Conservation (phyloP, 2,329 filamentous ascomycete genomes). For the Pseudocercospora musae region DNA sequence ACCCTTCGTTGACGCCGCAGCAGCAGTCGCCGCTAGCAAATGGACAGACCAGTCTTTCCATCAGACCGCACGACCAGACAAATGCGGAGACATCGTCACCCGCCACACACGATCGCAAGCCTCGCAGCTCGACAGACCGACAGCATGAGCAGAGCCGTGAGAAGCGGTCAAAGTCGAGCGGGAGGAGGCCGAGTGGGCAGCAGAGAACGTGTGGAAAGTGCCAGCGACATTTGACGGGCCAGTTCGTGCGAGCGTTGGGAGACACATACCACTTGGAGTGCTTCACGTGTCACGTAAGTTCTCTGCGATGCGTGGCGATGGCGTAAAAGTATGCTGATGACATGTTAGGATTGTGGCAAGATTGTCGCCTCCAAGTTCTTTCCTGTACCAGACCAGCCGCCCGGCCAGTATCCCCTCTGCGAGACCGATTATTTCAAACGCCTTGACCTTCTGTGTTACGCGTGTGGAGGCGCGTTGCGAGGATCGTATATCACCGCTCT, state of each 20-base stretch:
- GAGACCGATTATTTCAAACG: conserved; percentile 97
- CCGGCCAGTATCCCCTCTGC: conserved; percentile 89
- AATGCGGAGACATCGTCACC: conserved; percentile 5
- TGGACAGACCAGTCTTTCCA: conserved; percentile 17
- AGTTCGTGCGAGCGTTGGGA: conserved; percentile 90
- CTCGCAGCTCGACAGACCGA: conserved; percentile 16
- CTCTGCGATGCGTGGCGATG: conserved; percentile 15
- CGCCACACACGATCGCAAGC: conserved; percentile 12
- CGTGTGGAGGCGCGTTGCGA: conserved; percentile 86
- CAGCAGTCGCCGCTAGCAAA: conserved; percentile 15
- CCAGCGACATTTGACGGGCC: conserved; percentile 79
- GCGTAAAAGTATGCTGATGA: conserved; percentile 23
- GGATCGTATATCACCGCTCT: conserved; percentile 98
- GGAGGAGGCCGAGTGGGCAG: conserved; percentile 34
- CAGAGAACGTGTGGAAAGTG: conserved; percentile 71
- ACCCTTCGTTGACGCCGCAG: conserved; percentile 8
- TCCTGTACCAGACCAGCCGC: conserved; percentile 86
- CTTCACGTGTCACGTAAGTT: conserved; percentile 88
- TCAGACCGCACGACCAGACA: conserved; percentile 17
- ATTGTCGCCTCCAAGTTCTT: conserved; percentile 99
- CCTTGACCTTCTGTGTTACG: conserved; percentile 83
- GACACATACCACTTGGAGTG: conserved; percentile 96
- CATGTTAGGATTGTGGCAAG: conserved; percentile 84
- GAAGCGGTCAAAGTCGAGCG: conserved; percentile 26
- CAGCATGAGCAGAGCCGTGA: conserved; percentile 23